Conservation (phyloP, 768 basidiomycete species). For the Leccinum imitatum region DNA sequence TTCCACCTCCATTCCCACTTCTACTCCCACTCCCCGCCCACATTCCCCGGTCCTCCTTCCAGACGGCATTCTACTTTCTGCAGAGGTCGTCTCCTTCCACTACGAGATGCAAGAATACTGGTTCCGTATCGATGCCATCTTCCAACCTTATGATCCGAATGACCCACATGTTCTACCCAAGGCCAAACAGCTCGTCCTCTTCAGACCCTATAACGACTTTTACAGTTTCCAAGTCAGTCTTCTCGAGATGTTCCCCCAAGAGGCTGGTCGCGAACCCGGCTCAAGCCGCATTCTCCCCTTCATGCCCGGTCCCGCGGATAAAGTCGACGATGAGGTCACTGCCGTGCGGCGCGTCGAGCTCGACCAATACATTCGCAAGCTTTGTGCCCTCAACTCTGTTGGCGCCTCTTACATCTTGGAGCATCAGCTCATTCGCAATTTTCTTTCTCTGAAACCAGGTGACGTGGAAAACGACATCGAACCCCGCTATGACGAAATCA, state of each 20-base stretch:
- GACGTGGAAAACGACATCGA: slow-evolving; percentile 73
- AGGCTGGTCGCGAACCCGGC: slow-evolving; percentile 77
- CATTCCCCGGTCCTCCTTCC: slow-evolving; percentile 55
- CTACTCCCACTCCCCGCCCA: slow-evolving; percentile 29
- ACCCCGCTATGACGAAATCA: slow-evolving; percentile 57
- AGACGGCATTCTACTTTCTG: slow-evolving; percentile 81
- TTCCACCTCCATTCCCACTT: neutral
- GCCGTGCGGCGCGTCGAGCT: slow-evolving; percentile 78
- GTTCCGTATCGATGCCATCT: slow-evolving; percentile 92
- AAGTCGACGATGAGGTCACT: slow-evolving; percentile 83
- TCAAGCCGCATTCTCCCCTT: slow-evolving; percentile 82
- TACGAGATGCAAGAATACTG: slow-evolving; percentile 95
- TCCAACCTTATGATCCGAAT: slow-evolving; percentile 73
- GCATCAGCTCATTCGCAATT: slow-evolving; percentile 75
- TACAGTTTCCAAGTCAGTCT: slow-evolving; percentile 95
- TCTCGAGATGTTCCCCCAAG: slow-evolving; percentile 82
- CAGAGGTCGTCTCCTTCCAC: slow-evolving; percentile 95
- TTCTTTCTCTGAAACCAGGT: slow-evolving; percentile 83
- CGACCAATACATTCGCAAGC: slow-evolving; percentile 80
- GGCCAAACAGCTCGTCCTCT: slow-evolving; percentile 80
- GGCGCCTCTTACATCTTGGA: slow-evolving; percentile 81
- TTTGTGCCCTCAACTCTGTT: slow-evolving; percentile 67
- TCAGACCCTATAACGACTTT: slow-evolving; percentile 96
- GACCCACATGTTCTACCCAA: slow-evolving; percentile 58
- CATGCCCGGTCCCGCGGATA: slow-evolving; percentile 92